Conservation (phyloP, 2,329 filamentous ascomycete species). For the Cryphonectria radicalis region DNA sequence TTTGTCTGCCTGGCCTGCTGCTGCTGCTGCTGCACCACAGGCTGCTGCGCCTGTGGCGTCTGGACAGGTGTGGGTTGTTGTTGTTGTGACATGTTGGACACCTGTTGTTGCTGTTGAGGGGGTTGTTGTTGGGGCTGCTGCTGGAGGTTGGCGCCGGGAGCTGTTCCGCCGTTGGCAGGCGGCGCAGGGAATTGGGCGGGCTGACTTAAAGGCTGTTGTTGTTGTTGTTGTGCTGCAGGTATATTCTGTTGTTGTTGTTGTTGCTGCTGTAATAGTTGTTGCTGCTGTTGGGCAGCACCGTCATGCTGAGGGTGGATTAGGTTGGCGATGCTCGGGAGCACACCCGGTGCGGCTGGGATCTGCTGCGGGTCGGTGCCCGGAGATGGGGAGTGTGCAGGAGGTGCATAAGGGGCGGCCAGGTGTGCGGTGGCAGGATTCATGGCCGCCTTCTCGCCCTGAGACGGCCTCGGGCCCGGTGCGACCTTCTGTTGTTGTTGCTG, state of each 20-base stretch:
- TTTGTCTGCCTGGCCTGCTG: slow-evolving; percentile 73
- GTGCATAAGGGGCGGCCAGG: slow-evolving; percentile 30
- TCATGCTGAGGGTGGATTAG: slow-evolving; percentile 71
- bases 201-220: slow-evolving; percentile 19
- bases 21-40: slow-evolving; percentile 29
- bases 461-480: slow-evolving; percentile 40
- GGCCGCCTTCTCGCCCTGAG: slow-evolving; percentile 33
- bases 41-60: slow-evolving; percentile 32
- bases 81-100: slow-evolving; percentile 32
- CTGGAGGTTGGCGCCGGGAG: slow-evolving; percentile 24
- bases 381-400: slow-evolving; percentile 40
- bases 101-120: slow-evolving; percentile 13
- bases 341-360: slow-evolving; percentile 54
- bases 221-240: slow-evolving; percentile 31
- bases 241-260: slow-evolving; percentile 23
- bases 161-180: slow-evolving; percentile 37
- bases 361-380: slow-evolving; percentile 58
- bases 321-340: slow-evolving; percentile 74
- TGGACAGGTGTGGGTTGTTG: slow-evolving; percentile 36
- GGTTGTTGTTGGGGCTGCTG: slow-evolving; percentile 17
- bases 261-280: slow-evolving; percentile 34
- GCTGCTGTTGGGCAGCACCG: slow-evolving; percentile 42
- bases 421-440: slow-evolving; percentile 39
- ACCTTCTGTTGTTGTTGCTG: slow-evolving; percentile 35
- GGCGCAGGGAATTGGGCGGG: slow-evolving; percentile 32